Evolutionary conservation across 495 filamentous ascomycete genomes (phyloP), one percentile per base, ranked within the genome.

Genomic region (Margaritispora aquatica): DNA sequence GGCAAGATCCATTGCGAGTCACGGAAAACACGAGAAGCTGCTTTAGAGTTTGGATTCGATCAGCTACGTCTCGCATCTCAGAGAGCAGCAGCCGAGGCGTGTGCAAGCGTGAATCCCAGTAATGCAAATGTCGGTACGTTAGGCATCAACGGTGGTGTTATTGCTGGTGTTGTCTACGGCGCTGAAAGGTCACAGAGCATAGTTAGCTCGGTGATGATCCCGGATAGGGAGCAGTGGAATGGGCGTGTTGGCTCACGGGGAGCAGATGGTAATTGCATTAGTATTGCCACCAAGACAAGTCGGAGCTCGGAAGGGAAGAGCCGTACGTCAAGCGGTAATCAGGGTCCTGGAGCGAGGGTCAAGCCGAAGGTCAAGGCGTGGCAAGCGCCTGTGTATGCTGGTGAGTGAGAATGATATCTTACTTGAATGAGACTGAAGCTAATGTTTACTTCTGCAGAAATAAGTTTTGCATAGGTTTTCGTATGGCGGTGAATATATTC

Each of bases 301-400:
- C 55, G 54, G 48, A 64, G 66, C 31, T 63, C 50, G 7, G 62
- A 60, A 49, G 54, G 51, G 38, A 63, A 54, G 31, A 61, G 47
- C 26, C 52, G 54, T 23, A 51, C 20, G 22, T 61, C 58, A 0
- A 64, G 59, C 36, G 52, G 58, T 8, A 61, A 41, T 46, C 15
- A 38, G 46, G 27, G 21, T 34, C 23, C 20, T 2, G 46, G 55
- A 20, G 55, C 48, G 26, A 66, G 60, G 27, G 38, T 55, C 19
- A 69, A 66, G 54, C 63, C 66, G 22, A 66, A 66, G 50, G 60
- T 52, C 9, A 66, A 62, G 51, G 53, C 64, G 20, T 76, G 72
- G 74, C 69, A 77, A 65, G 67, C 71, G 47, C 70, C 73, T 29
- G 66, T 74, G 29, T 75, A 76, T 68, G 67, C 72, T 70, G 73